phyloP scores from a whole-genome alignment of 1,139 yeast species.

The Yamadazyma taylorii region DNA sequence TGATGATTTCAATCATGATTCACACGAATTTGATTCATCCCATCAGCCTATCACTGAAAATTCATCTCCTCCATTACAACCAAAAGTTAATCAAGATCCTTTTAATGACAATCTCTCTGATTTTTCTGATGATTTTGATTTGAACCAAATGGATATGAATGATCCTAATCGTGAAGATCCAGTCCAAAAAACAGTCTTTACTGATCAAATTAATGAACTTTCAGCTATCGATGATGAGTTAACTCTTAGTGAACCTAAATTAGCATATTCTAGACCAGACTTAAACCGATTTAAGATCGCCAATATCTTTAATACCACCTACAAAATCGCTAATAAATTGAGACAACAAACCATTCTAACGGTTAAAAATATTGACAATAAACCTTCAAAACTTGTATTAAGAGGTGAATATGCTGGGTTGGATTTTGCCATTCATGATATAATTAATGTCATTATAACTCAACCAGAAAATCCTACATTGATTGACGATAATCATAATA shows the following conservation, averaged over 20 bases:
- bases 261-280: conserved; percentile 46
- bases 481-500: conserved; percentile 59
- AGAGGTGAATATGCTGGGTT: conserved; percentile 51
- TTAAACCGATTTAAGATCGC: conserved; percentile 52
- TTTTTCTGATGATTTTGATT: conserved; percentile 11
- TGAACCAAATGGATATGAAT: background rate
- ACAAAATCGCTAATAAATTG: conserved; percentile 26
- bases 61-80: background rate
- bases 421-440: conserved; percentile 46
- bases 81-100: background rate
- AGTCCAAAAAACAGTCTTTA: conserved; percentile 6
- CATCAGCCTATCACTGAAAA: too few relatives aligned
- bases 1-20: too few relatives aligned
- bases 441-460: conserved; percentile 59
- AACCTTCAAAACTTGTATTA: conserved; percentile 40
- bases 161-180: too few relatives aligned
- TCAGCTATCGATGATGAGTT: conserved; percentile 5
- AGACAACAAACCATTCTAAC: conserved; percentile 51
- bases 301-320: conserved; percentile 34
- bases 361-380: conserved; percentile 39
- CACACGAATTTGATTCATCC: too few relatives aligned
- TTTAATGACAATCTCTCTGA: conserved; percentile 5
- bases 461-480: conserved; percentile 35
- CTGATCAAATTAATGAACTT: conserved; percentile 8
- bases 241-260: conserved; percentile 23